phyloP scores from a whole-genome alignment of 441 rosid genomes.

The Gossypium gossypioides region DNA sequence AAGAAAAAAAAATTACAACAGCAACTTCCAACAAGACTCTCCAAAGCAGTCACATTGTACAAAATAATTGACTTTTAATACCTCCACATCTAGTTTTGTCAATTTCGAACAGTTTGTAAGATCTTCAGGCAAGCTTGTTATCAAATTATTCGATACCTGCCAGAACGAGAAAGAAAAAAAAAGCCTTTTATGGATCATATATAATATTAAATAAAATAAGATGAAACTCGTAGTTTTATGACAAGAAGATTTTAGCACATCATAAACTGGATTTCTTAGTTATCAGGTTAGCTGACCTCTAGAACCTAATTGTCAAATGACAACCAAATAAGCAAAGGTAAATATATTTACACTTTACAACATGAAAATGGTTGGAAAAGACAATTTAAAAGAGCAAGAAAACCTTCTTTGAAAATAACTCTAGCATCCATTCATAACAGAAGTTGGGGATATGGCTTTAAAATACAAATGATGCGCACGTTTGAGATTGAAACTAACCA shows the following conservation, averaged over 20 bases:
- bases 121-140: conserved; percentile 61
- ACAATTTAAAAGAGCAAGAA: neutral
- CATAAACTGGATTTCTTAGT: neutral
- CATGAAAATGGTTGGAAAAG: neutral
- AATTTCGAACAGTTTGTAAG: conserved; percentile 60
- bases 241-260: conserved; percentile 3
- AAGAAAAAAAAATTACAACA: neutral
- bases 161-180: neutral
- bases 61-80: conserved; percentile 14
- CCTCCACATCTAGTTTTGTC: conserved; percentile 78
- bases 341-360: neutral
- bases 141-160: conserved; percentile 68
- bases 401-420: neutral
- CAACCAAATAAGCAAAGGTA: neutral
- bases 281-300: neutral
- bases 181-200: neutral
- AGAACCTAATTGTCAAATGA: neutral
- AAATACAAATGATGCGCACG: neutral
- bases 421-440: neutral
- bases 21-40: conserved; percentile 8
- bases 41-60: neutral
- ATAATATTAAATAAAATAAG: neutral
- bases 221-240: neutral
- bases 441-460: neutral
- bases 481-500: neutral